Evolutionary conservation across 352 stramenopile genomes (phyloP), one percentile per base, ranked within the genome.

Genomic region (Phytophthora meadii): DNA sequence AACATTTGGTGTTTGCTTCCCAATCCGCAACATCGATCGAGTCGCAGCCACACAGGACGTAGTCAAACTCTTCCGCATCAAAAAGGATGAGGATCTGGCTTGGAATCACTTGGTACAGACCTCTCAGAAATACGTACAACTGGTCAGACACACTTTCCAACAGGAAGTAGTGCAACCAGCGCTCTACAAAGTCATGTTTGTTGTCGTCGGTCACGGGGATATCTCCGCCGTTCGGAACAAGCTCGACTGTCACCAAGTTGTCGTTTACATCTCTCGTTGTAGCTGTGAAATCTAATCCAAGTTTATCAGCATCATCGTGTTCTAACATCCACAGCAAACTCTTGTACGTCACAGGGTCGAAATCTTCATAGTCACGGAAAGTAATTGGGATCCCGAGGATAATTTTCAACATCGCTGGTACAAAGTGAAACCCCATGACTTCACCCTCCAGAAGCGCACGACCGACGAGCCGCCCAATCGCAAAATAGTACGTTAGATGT

Each of bases 21-120:
- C 96, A 99, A 74, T 99, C 96, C 19, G 94, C 75, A 50, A 99
- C 92, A 45, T 98, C 89, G 63, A 99, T 98, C 47, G 85, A 80
- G 15, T 97, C 92, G 40, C 97, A 75, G 22, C 96, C 96, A 54
- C 93, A 98, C 62, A 99, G 81, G 11, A 98, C 60, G 36, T 98
- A 81, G 66, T 98, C 94, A 4, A 99, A 70, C 77, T 99, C 95
- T 73, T 98, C 89, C 54, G 93, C 96, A 68, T 99, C 96, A 68
- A 99, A 98, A 8, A 98, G 83, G 32, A 92, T 90, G 30, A 98
- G 69, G 17, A 98, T 72, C 24, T 92, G 76, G 49, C 94, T 82
- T 7, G 94, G 95, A 55, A 98, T 88, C 19, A 98, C 88, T 68
- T 98, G 90, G 70, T 98, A 98, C 65, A 99, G 96, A 15, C 96